phyloP scores from a whole-genome alignment of 176 grass and related monocot species.

The Canna indica region DNA sequence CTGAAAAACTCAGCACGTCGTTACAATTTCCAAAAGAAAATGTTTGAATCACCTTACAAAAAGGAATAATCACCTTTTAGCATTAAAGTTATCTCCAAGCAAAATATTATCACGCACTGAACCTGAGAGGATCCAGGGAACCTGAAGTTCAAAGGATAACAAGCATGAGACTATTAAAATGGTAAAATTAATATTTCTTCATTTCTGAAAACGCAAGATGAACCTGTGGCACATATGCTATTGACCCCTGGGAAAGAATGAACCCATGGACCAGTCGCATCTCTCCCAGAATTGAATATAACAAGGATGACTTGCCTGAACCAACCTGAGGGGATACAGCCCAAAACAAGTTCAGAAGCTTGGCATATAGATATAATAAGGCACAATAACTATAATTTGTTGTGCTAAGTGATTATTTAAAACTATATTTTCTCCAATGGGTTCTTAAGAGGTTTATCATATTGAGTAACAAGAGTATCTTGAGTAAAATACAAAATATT shows the following conservation, averaged over 20 bases:
- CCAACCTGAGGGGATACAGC: slow-evolving; percentile 52
- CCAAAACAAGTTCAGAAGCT: slow-evolving; percentile 1
- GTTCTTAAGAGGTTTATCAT: background rate
- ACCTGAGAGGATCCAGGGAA: slow-evolving; percentile 88
- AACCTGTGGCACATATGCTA: slow-evolving; percentile 87
- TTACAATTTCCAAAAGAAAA: background rate
- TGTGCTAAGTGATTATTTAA: background rate
- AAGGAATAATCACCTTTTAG: slow-evolving; percentile 39
- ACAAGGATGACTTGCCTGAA: slow-evolving; percentile 88
- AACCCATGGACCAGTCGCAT: slow-evolving; percentile 49
- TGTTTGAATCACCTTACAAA: background rate
- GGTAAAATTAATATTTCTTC: background rate
- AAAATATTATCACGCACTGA: slow-evolving; percentile 82
- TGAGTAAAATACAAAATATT: background rate
- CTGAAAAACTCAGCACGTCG: no score
- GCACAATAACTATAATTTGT: background rate
- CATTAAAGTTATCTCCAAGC: slow-evolving; percentile 66
- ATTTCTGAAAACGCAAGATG: background rate
- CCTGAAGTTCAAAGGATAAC: slow-evolving; percentile 31
- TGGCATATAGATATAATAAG: background rate
- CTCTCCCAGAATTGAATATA: slow-evolving; percentile 79
- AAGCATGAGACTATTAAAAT: slow-evolving; percentile 11
- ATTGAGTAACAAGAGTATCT: background rate
- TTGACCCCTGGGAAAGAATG: slow-evolving; percentile 43
- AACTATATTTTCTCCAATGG: background rate